These are phyloP conservation scores for Plectosphaerella sp. DNA, from an alignment of 2,329 filamentous ascomycete genomes.

Conservation along the genomic window DNA sequence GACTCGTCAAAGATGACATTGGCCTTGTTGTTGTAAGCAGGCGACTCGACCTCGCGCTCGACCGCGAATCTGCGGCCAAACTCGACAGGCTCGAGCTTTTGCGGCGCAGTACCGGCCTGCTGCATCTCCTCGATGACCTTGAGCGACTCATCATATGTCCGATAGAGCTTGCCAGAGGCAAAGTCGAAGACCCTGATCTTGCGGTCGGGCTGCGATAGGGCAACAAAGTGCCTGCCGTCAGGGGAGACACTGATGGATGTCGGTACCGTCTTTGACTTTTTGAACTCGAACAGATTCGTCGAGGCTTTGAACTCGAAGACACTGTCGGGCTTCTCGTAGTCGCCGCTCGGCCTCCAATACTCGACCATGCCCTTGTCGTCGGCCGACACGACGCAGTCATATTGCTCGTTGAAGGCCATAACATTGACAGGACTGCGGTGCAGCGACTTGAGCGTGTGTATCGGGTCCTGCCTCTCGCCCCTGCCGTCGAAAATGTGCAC, in stretches of 20 bases:
- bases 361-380: constrained; percentile 93
- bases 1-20: constrained; percentile 97
- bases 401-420: constrained; percentile 85
- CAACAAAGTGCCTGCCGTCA: constrained; percentile 78
- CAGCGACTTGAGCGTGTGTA: constrained; percentile 75
- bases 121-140: constrained; percentile 91
- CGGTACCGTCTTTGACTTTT: constrained; percentile 85
- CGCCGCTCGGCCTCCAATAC: constrained; percentile 82
- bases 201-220: constrained; percentile 87
- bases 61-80: constrained; percentile 84
- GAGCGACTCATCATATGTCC: constrained; percentile 93
- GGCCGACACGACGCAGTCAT: constrained; percentile 84
- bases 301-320: constrained; percentile 93
- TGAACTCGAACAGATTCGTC: constrained; percentile 95
- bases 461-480: constrained; percentile 69
- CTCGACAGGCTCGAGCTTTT: constrained; percentile 83
- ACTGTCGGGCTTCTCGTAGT: constrained; percentile 84
- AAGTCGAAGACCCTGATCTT: constrained; percentile 95
- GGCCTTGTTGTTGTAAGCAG: constrained; percentile 61
- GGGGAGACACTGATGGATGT: constrained; percentile 81
- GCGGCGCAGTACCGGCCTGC: constrained; percentile 77
- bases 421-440: constrained; percentile 77
- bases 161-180: constrained; percentile 76
- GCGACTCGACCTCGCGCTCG: constrained; percentile 79
- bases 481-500: constrained; percentile 87